Conservation (phyloP, 2,329 filamentous ascomycete species). For the Cladosporium sp. region DNA sequence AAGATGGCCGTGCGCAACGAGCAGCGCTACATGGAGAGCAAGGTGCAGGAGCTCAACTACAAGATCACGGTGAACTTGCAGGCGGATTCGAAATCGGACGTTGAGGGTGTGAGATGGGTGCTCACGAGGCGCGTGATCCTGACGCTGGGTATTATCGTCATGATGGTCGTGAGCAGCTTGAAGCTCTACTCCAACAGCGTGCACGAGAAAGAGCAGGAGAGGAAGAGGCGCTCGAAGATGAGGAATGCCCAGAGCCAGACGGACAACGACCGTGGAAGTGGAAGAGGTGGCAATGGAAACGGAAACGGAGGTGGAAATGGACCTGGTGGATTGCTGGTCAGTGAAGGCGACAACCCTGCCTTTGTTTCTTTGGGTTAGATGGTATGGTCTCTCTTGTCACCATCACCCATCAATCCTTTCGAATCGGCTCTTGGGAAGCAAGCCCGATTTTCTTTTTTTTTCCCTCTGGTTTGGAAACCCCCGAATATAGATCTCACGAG, state of each 20-base stretch:
- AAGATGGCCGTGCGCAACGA: constrained; percentile 90
- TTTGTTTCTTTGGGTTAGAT: constrained; percentile 35
- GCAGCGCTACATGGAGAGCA: constrained; percentile 79
- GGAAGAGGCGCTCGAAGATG: constrained; percentile 39
- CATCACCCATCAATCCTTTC: neutral
- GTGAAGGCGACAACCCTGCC: constrained; percentile 35
- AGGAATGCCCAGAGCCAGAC: constrained; percentile 30
- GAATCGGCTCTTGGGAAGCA: neutral
- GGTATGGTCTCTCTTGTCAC: neutral
- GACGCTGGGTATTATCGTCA: constrained; percentile 53
- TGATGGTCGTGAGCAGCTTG: constrained; percentile 46
- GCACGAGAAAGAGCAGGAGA: constrained; percentile 42
- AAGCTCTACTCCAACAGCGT: constrained; percentile 42
- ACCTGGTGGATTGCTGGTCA: constrained; percentile 29
- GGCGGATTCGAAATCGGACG: constrained; percentile 86
- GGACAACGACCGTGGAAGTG: constrained; percentile 20
- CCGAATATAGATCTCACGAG: constrained; percentile 6
- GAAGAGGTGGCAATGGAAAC: constrained; percentile 18
- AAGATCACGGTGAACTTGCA: constrained; percentile 90
- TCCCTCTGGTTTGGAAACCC: neutral
- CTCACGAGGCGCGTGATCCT: constrained; percentile 65
- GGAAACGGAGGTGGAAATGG: constrained; percentile 17
- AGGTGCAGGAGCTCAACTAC: constrained; percentile 90
- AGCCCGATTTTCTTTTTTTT: neutral
- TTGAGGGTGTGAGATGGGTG: constrained; percentile 89